Evolutionary conservation across 2,329 filamentous ascomycete species (phyloP), one percentile per base, ranked within the genome.

Genomic region (Alternaria longipes): DNA sequence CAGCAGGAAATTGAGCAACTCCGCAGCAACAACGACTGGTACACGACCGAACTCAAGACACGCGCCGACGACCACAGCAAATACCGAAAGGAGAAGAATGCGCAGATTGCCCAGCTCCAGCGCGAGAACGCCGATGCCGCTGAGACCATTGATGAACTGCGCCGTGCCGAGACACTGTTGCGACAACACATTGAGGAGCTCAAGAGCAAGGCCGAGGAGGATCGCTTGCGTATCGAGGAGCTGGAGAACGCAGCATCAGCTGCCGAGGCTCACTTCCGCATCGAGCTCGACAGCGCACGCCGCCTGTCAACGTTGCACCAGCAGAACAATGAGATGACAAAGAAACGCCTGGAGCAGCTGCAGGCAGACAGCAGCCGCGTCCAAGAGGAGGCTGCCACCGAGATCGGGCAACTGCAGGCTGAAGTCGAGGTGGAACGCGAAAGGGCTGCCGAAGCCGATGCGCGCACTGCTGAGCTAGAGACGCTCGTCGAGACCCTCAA

Each of bases 81-180:
- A 74, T 94, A 91, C 79, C 89, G 95, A 65, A 98, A 97, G 76
- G 95, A 99, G 76, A 98, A 97, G 84, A 92, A 92, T 64, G 90
- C 93, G 1, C 91, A 92, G 40, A 92, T 98, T 69, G 87, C 93
- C 8, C 92, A 96, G 72, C 87, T 99, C 28, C 92, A 97, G 79
- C 91, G 93, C 54, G 88, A 91, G 62, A 91, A 94, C 68, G 94
- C 98, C 69, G 95, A 99, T 68, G 88, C 91, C 45, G 89, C 86
- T 65, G 90, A 91, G 20, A 90, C 87, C 32, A 86, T 93, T 54
- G 93, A 97, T 56, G 86, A 90, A 9, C 82, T 97, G 22, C 90
- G 91, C 74, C 90, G 91, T 40, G 91, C 89, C 40, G 94, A 97
- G 74, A 88, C 91, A 61, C 87, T 91, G 28, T 86, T 97, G 34